phyloP scores from a whole-genome alignment of 1,284 basidiomycete species.

The Golubevia pallescens region DNA sequence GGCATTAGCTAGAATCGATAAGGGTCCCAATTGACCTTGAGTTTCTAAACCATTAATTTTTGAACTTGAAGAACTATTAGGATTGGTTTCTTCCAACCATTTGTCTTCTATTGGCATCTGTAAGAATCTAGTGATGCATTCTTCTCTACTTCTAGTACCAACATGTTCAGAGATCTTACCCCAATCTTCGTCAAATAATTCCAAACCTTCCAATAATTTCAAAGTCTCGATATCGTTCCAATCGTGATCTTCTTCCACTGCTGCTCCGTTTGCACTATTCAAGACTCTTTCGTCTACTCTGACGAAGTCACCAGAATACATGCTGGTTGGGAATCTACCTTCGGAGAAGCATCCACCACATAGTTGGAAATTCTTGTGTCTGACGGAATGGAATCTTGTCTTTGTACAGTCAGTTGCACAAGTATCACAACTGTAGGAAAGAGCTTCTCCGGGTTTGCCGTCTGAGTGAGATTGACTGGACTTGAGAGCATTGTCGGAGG shows the following conservation, averaged over 20 bases:
- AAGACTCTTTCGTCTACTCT: conserved; percentile 72
- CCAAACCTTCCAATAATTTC: conserved; percentile 87
- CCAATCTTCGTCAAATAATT: conserved; percentile 99
- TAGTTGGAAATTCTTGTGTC: conserved; percentile 83
- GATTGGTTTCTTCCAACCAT: conserved; percentile 70
- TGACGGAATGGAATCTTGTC: conserved; percentile 89
- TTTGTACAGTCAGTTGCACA: conserved; percentile 91
- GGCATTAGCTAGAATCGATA: conserved; percentile 70
- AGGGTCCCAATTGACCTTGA: conserved; percentile 72
- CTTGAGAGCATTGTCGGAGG: too few relatives aligned
- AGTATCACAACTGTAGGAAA: conserved; percentile 87
- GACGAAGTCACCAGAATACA: conserved; percentile 98
- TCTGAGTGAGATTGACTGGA: too few relatives aligned
- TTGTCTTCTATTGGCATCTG: conserved; percentile 95
- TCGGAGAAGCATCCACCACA: conserved; percentile 80
- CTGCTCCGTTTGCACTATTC: conserved; percentile 66
- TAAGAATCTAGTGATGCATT: conserved; percentile 94
- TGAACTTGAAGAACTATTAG: too few relatives aligned
- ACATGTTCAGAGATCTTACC: conserved; percentile 88
- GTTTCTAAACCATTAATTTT: background rate
- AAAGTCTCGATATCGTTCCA: conserved; percentile 94
- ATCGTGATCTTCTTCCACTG: conserved; percentile 69
- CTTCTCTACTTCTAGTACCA: conserved; percentile 84
- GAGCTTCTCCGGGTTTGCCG: too few relatives aligned
- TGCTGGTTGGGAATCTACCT: conserved; percentile 90